Evolutionary conservation across 768 basidiomycete genomes (phyloP).

Genomic region (Mycena sanguinolenta): DNA sequence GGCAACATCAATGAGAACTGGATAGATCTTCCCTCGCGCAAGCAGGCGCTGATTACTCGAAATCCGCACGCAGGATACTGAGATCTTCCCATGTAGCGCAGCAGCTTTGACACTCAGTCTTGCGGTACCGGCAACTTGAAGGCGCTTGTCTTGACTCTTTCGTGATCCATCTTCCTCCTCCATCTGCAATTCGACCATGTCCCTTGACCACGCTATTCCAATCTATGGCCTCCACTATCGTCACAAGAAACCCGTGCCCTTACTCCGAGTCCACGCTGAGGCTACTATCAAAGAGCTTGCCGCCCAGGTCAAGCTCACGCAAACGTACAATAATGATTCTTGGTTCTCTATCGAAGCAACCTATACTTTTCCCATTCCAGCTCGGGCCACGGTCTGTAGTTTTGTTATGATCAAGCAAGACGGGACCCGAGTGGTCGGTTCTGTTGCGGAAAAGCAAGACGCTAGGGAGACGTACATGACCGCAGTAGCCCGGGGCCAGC

Average conservation of each 20-base stretch:
- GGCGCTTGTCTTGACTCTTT: too few relatives aligned
- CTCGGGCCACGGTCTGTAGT: slow-evolving; percentile 25
- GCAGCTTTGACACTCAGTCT: too few relatives aligned
- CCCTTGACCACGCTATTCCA: neutral
- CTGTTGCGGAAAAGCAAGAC: slow-evolving; percentile 32
- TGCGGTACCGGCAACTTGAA: too few relatives aligned
- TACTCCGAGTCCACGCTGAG: slow-evolving; percentile 31
- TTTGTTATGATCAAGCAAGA: slow-evolving; percentile 36
- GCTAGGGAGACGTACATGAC: slow-evolving; percentile 29
- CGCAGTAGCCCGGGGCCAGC: slow-evolving; percentile 30
- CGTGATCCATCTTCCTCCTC: too few relatives aligned
- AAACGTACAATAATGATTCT: slow-evolving; percentile 36
- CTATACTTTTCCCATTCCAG: slow-evolving; percentile 35
- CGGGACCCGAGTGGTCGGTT: slow-evolving; percentile 34
- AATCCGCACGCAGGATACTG: too few relatives aligned
- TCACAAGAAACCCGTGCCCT: slow-evolving; percentile 21
- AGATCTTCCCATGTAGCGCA: too few relatives aligned
- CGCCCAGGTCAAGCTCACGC: slow-evolving; percentile 36
- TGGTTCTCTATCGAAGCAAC: slow-evolving; percentile 31
- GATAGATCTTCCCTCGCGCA: too few relatives aligned
- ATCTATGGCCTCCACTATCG: slow-evolving; percentile 30
- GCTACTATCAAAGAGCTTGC: slow-evolving; percentile 37
- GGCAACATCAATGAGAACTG: too few relatives aligned
- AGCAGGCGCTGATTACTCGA: too few relatives aligned
- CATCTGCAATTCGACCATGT: neutral